Evolutionary conservation across 805 yeast genomes (phyloP).

Genomic region (Lipomyces orientalis): DNA sequence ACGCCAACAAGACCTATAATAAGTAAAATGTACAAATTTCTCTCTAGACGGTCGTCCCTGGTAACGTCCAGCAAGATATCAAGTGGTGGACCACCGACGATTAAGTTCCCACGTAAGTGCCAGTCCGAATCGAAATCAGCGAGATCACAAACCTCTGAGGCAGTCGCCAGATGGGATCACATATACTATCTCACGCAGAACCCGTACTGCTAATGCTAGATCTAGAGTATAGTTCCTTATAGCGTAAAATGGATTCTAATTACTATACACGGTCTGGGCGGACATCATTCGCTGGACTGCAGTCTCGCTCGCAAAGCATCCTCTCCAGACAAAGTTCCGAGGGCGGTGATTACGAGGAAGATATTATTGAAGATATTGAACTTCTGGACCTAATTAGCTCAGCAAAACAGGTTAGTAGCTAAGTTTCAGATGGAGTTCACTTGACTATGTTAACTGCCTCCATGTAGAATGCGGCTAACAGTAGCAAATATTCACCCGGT

Average conservation of each 20-base stretch:
- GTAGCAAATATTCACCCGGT: neutral
- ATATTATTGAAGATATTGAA: slow-evolving; percentile 3
- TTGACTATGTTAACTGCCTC: neutral
- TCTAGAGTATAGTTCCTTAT: too few species aligned
- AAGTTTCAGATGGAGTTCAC: neutral
- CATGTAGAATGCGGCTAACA: neutral
- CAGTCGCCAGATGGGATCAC: neutral
- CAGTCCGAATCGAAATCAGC: too few species aligned
- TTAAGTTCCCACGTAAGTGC: neutral
- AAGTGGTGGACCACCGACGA: too few species aligned
- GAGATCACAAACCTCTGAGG: neutral
- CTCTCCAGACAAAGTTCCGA: neutral
- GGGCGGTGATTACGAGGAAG: neutral
- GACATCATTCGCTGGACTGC: neutral
- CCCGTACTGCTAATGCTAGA: too few species aligned
- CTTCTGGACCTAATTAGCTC: neutral
- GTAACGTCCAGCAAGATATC: neutral
- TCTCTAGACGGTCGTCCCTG: neutral
- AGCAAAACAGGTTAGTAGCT: neutral
- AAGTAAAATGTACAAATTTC: neutral
- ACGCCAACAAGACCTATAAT: neutral
- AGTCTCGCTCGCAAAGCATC: neutral
- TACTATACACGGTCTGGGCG: neutral
- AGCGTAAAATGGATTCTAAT: neutral
- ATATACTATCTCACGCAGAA: neutral